Evolutionary conservation across 2,329 filamentous ascomycete species (phyloP), one percentile per base, ranked within the genome.

Genomic region (Zelopaecilomyces penicillatus): DNA sequence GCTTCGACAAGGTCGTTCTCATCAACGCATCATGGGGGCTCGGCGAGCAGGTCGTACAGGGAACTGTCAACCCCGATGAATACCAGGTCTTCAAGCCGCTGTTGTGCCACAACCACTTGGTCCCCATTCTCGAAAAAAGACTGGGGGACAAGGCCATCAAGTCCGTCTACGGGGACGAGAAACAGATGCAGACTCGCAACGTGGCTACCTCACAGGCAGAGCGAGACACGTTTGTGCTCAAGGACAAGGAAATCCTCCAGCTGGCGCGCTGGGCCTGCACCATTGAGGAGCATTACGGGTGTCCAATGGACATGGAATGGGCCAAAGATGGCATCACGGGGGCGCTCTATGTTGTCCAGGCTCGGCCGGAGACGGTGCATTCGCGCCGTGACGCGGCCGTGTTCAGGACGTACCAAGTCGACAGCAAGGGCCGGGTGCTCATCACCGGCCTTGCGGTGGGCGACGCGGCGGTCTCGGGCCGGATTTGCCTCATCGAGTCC

Each of bases 221-320:
- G 46, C 53, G 53, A 33, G 57, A 48, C 26, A 44, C 55, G 0
- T 61, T 60, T 47, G 63, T 65, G 27, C 59, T 66, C 12, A 47
- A 37, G 9, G 57, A 65, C 39, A 7, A 48, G 12, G 62, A 66
- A 38, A 65, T 65, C 26, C 52, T 66, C n/a, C 56, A 61, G 26
- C 49, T 66, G 7, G 56, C 51, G 9, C 58, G 61, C 19, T 65
- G 63, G 63, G 64, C 54, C 2, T 62, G 59, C 41, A 58, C 44
- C 1, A 59, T 66, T 32, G 63, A 67, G 40, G 41, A 56, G 37
- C 62, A 65, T 46, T 67, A 65, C 39, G 51, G 52, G 1, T 57
- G 57, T 39, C 57, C 62, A 0, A 65, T 65, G 63, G 63, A 67
- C 39, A 64, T 66, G 47, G 64, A 65, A 47, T 67, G 63, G 63